phyloP scores from a whole-genome alignment of 139 green algal species.

The Closterium sp. region DNA sequence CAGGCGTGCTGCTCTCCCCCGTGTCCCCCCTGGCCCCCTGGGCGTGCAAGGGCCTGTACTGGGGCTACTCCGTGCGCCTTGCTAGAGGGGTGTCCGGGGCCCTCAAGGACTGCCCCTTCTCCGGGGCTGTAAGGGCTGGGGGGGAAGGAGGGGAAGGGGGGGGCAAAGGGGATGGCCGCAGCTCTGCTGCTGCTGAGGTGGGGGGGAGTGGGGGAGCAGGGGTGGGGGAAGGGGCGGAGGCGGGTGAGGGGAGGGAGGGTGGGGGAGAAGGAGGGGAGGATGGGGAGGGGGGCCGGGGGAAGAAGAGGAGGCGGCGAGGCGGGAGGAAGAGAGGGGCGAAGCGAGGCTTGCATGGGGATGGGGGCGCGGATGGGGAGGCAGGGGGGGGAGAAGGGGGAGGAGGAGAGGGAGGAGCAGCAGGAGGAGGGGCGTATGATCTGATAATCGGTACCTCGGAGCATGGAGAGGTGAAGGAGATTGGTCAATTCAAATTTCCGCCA shows the following conservation, averaged over 20 bases:
- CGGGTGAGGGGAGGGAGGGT: not conserved
- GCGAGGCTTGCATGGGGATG: not conserved
- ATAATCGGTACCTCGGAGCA: not conserved
- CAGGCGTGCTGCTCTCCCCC: constrained; percentile 18
- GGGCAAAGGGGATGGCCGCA: not conserved
- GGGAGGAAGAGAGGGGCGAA: not conserved
- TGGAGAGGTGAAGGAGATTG: not conserved
- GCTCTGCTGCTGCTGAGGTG: not conserved
- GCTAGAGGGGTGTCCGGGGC: constrained; percentile 63
- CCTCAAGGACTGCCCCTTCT: constrained; percentile 58
- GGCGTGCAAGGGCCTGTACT: constrained; percentile 69
- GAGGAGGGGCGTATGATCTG: not conserved
- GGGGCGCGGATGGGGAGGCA: not conserved
- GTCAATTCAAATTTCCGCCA: not conserved
- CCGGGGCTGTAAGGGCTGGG: not conserved
- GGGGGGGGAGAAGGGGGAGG: not conserved
- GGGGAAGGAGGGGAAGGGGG: not conserved
- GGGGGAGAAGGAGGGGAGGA: not conserved
- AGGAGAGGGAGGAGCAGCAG: not conserved
- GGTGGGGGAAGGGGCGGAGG: not conserved
- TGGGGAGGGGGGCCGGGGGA: not conserved
- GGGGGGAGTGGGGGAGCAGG: not conserved
- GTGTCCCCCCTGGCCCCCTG: constrained; percentile 61
- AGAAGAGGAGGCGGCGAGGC: not conserved
- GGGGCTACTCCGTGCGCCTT: constrained; percentile 82